phyloP scores from a whole-genome alignment of 441 rosid genomes.

The Gossypium schwendimanii region DNA sequence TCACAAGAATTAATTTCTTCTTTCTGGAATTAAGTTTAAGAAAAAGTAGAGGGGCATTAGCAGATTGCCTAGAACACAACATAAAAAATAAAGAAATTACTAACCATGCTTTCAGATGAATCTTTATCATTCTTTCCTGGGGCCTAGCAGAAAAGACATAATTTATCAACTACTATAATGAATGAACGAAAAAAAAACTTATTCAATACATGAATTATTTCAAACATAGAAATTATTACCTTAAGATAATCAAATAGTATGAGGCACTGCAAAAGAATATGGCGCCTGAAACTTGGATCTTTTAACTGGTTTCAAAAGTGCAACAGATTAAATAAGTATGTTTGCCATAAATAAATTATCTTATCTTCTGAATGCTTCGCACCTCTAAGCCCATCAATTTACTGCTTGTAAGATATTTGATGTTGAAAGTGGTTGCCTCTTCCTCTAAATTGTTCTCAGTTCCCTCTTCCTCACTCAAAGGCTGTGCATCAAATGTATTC shows the following conservation, averaged over 20 bases:
- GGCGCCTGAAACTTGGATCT: conserved; percentile 97
- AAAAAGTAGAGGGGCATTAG: background rate
- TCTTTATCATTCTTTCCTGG: conserved; percentile 97
- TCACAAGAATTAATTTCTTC: conserved; percentile 83
- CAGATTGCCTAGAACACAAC: conserved; percentile 7
- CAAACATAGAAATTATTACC: conserved; percentile 38
- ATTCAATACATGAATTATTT: conserved; percentile 5
- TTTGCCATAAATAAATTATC: background rate
- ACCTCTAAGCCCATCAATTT: conserved; percentile 98
- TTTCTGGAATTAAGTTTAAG: conserved; percentile 37
- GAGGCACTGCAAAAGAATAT: conserved; percentile 94
- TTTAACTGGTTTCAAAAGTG: conserved; percentile 51
- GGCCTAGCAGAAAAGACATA: conserved; percentile 41
- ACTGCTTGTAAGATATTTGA: conserved; percentile 95
- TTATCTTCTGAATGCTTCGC: conserved; percentile 18
- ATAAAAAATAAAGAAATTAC: conserved; percentile 27
- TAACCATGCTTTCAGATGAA: conserved; percentile 86
- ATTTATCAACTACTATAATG: background rate
- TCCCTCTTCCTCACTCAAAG: conserved; percentile 95
- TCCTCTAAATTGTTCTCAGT: conserved; percentile 86
- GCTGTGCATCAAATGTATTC: conserved; percentile 91
- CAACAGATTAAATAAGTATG: background rate
- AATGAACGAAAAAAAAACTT: background rate
- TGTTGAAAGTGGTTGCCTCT: conserved; percentile 83
- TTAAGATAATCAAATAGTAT: conserved; percentile 83